phyloP scores from a whole-genome alignment of 2,329 filamentous ascomycete genomes.

The Sarocladiaceae sp. region DNA sequence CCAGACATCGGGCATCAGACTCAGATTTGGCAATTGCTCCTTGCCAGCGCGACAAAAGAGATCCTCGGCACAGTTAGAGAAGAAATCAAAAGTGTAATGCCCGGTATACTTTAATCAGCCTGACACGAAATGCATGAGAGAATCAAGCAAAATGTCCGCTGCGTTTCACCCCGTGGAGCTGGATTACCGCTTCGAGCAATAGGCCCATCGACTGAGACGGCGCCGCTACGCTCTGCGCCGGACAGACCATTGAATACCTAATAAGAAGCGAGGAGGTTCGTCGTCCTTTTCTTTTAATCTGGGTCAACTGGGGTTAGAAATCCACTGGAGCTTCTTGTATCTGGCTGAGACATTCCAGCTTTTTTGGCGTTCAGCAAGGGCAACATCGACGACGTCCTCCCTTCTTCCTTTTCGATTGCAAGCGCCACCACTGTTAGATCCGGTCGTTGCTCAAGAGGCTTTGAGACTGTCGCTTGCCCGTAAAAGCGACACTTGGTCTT shows the following conservation, averaged over 20 bases:
- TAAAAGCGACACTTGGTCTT: no score
- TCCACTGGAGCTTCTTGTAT: not conserved
- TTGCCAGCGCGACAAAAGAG: not conserved
- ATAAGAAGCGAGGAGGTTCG: constrained; percentile 1
- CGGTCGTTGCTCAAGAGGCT: not conserved
- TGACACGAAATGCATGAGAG: constrained; percentile 1
- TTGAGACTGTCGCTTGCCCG: no score
- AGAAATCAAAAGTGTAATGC: not conserved
- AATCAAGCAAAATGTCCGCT: constrained; percentile 8
- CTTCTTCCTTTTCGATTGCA: not conserved
- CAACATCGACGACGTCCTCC: not conserved
- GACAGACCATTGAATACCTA: constrained; percentile 3
- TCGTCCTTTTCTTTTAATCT: not conserved
- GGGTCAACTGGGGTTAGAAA: not conserved
- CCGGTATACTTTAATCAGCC: not conserved
- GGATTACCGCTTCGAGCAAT: constrained; percentile 7
- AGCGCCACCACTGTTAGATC: not conserved
- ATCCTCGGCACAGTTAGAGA: not conserved
- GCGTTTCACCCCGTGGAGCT: constrained; percentile 7
- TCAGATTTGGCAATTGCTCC: constrained; percentile 8
- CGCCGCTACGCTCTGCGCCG: not conserved
- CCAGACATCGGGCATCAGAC: constrained; percentile 9
- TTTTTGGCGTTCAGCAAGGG: constrained; percentile 2
- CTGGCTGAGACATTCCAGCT: constrained; percentile 5
- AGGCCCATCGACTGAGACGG: constrained; percentile 6